Evolutionary conservation across 805 yeast species (phyloP).

Genomic region (Millerago galiae): DNA sequence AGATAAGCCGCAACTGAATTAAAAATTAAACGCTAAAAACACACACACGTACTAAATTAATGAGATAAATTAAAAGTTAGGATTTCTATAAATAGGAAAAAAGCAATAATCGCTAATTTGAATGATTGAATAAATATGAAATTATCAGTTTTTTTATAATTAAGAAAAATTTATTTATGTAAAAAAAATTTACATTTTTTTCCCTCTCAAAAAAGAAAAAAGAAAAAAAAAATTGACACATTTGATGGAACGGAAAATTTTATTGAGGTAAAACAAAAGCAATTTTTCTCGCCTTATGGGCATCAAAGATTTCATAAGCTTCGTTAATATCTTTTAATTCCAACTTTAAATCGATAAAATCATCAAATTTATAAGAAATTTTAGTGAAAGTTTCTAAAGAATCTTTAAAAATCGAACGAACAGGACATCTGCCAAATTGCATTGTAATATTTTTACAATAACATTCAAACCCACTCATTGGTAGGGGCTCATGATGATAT

Average conservation of each 20-base stretch:
- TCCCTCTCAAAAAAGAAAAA: not conserved
- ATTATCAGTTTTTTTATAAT: no score
- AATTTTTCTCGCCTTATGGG: conserved; percentile 48
- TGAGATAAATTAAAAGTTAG: no score
- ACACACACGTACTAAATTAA: not conserved
- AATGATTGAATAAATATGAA: no score
- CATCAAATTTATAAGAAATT: conserved; percentile 38
- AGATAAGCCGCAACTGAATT: not conserved
- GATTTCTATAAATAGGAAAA: no score
- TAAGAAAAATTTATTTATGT: no score
- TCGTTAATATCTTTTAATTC: conserved; percentile 38
- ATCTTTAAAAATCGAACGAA: conserved; percentile 48
- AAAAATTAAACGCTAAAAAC: not conserved
- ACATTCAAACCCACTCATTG: conserved; percentile 51
- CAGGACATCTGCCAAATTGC: conserved; percentile 61
- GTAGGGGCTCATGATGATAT: conserved; percentile 51
- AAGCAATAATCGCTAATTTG: no score
- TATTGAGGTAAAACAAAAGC: conserved; percentile 29
- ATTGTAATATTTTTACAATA: conserved; percentile 49
- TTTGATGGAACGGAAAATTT: not conserved
- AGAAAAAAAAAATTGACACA: not conserved
- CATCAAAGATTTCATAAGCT: conserved; percentile 46
- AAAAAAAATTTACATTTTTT: not conserved
- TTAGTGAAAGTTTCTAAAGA: conserved; percentile 41
- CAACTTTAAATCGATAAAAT: conserved; percentile 44